Percentiles rank a stretch among this genome's conserved stretches.
Evolutionary conservation across 2,329 filamentous ascomycete species (phyloP).

Genomic region (Neospermospora avenae): DNA sequence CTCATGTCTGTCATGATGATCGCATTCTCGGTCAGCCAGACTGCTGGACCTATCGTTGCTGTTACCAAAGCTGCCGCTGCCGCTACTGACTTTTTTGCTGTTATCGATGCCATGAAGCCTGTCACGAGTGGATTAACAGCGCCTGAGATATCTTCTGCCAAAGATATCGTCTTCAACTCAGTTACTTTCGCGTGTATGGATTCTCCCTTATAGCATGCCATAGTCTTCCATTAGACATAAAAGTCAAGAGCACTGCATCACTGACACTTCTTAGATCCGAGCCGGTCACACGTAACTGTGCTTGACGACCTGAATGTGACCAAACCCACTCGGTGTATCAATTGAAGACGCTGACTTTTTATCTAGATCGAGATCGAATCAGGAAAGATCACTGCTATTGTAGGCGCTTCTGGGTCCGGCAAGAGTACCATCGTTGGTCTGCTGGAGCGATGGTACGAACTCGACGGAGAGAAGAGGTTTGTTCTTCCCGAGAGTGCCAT

Average conservation of each 20-base stretch:
- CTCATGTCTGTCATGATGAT: slow-evolving; percentile 56
- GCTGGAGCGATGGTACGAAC: slow-evolving; percentile 69
- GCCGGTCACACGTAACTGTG: slow-evolving; percentile 60
- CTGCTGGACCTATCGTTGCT: slow-evolving; percentile 57
- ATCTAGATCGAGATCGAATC: slow-evolving; percentile 42
- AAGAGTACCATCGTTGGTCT: slow-evolving; percentile 73
- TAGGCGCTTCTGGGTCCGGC: slow-evolving; percentile 69
- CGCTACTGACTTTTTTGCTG: slow-evolving; percentile 37
- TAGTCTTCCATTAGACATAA: background rate
- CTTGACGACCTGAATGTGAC: slow-evolving; percentile 44
- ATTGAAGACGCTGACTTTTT: background rate
- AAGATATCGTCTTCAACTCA: slow-evolving; percentile 58
- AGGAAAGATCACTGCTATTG: slow-evolving; percentile 69
- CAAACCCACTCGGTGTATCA: background rate
- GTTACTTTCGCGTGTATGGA: slow-evolving; percentile 65
- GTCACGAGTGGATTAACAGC: slow-evolving; percentile 41
- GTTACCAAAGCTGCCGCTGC: slow-evolving; percentile 39
- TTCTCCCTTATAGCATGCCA: background rate
- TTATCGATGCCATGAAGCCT: slow-evolving; percentile 39
- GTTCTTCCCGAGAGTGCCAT: slow-evolving; percentile 40
- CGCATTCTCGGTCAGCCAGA: slow-evolving; percentile 53
- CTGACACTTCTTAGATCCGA: slow-evolving; percentile 41
- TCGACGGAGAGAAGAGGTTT: slow-evolving; percentile 49
- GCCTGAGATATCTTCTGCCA: slow-evolving; percentile 47
- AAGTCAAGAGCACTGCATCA: background rate